phyloP scores from a whole-genome alignment of 345 rosid species.

The Boechera retrofracta region DNA sequence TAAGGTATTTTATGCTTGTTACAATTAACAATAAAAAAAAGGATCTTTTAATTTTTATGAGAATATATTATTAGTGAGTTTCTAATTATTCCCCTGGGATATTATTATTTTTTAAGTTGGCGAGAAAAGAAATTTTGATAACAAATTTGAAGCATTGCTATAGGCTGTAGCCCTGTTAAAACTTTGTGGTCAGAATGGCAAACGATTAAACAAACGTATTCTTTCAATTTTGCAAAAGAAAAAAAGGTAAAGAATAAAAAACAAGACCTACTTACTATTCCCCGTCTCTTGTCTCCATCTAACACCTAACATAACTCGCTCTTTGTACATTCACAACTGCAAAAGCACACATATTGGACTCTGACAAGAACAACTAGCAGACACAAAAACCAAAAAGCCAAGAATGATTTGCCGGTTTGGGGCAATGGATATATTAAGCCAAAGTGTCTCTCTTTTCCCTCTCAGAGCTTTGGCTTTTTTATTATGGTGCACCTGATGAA shows the following conservation, averaged over 20 bases:
- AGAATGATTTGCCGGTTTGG: conserved; percentile 50
- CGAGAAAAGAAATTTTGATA: background rate
- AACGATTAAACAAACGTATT: conserved; percentile 36
- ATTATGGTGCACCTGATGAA: conserved; percentile 53
- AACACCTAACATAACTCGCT: conserved; percentile 38
- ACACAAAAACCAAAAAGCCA: conserved; percentile 46
- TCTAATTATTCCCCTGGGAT: background rate
- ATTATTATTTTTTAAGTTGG: background rate
- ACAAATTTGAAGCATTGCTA: background rate
- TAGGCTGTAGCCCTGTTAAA: conserved; percentile 8
- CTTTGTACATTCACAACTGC: conserved; percentile 41
- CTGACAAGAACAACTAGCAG: conserved; percentile 31
- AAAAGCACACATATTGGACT: conserved; percentile 36
- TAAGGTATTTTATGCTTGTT: background rate
- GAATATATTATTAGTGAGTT: background rate
- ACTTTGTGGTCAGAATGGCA: conserved; percentile 17
- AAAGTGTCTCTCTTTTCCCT: conserved; percentile 52
- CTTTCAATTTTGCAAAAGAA: conserved; percentile 34
- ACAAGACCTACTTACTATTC: conserved; percentile 39
- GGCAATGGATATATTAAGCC: conserved; percentile 49
- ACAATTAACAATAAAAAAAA: background rate
- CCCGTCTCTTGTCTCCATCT: conserved; percentile 31
- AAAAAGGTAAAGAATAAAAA: conserved; percentile 20
- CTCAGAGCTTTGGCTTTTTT: conserved; percentile 37
- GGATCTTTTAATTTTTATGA: background rate